A percentile compares a stretch with the other conserved stretches of the same genome.
phyloP scores from a whole-genome alignment of 805 yeast species.

The Monosporozyma aquatica region DNA sequence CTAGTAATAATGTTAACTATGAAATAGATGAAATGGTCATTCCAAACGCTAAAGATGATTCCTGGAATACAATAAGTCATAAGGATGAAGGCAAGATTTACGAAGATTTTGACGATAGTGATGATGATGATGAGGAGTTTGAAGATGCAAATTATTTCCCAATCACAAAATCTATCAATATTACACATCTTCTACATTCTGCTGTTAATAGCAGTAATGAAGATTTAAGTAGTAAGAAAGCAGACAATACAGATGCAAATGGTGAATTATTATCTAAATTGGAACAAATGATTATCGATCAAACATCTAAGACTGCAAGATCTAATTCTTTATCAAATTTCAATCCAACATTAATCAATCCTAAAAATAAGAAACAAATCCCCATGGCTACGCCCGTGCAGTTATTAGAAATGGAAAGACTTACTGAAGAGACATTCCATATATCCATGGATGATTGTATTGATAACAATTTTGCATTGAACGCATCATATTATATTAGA shows the following conservation, averaged over 20 bases:
- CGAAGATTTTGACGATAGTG: constrained; percentile 3
- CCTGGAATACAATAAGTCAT: constrained; percentile 39
- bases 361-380: constrained; percentile 25
- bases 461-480: constrained; percentile 46
- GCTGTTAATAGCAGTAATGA: constrained; percentile 16
- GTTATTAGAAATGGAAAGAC: constrained; percentile 62
- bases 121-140: constrained; percentile 7
- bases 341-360: constrained; percentile 11
- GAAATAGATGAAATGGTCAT: constrained; percentile 71
- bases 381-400: constrained; percentile 73
- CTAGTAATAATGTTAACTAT: constrained; percentile 34
- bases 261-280: constrained; percentile 11
- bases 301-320: constrained; percentile 10
- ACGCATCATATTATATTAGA: constrained; percentile 50
- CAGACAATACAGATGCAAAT: constrained; percentile 6
- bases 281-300: constrained; percentile 19
- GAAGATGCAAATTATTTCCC: constrained; percentile 21
- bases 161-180: constrained; percentile 30
- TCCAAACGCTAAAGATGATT: constrained; percentile 37
- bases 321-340: constrained; percentile 11
- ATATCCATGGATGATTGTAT: constrained; percentile 42
- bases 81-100: constrained; percentile 3
- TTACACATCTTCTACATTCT: constrained; percentile 28
- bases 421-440: constrained; percentile 45
- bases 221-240: not conserved